Base-by-base conservation (phyloP, 805 yeast genomes). In the Debaryomyces tyrocola region DNA sequence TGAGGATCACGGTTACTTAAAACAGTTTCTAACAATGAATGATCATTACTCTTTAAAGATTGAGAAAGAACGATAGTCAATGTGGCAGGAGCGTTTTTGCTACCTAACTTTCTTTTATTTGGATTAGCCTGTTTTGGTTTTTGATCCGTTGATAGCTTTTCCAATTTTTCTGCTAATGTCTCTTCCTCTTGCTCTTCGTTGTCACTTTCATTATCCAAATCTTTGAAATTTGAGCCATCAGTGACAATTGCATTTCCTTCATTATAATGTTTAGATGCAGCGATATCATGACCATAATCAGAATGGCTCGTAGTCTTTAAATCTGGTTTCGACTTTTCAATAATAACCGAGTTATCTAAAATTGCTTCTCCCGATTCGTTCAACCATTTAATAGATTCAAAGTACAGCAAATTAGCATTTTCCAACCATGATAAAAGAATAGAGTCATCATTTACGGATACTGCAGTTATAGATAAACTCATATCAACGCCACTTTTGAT, bases 31-130 rank as follows among this genome's bases (percentile, higher is more conserved):
- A 94, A 74, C 46, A 94, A 73, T 8, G 94, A 72, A 57, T 84
- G 90, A 63, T 94, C 99, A 58, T 87, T 88, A 17, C 95, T 84
- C 57, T 82, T 84, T 51, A 94, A 75, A 0, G 99, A 92, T 69
- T 94, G 99, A 11, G 91, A 75, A 38, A 94, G 74, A n/a, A 94
- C 81, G 1, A 87, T 83, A 1, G 96, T 82, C 49, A 91, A 79
- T 1, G 96, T 82, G 0, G 66, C 62, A 11, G 73, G 62, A 43
- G 94, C 96, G 4, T 87, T 80, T 7, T 82, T 78, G 17, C 83
- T 80, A 9, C 56, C 58, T 31, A 58, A 57, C 46, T 75, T 76
- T 50, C 79, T 77, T 48, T 70, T 70, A 38, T 67, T 66, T 49
- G 67, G 65, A 42, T 55, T 55, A 39, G 53, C 45, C 28, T 63